These are phyloP conservation scores for Gossypium gossypioides DNA, from an alignment of 441 rosid species.

Conservation along the genomic window DNA sequence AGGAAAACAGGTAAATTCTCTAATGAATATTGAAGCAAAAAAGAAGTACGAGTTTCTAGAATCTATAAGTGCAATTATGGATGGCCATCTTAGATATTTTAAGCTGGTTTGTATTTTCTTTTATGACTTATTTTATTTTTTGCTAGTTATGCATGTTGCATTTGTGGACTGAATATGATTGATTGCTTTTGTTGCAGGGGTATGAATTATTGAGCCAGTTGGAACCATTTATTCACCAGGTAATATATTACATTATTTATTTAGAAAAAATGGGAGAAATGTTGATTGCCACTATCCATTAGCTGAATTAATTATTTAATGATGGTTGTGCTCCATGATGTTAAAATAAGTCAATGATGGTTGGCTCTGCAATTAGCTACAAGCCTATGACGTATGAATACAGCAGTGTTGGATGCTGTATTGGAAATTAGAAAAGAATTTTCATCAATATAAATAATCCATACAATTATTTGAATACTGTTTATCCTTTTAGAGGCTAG, in stretches of 20 bases:
- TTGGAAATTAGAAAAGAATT: not conserved
- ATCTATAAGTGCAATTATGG: conserved; percentile 87
- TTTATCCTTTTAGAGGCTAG: not conserved
- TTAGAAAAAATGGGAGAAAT: not conserved
- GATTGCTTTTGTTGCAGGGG: conserved; percentile 41
- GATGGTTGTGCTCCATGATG: not conserved
- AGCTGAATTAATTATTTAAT: not conserved
- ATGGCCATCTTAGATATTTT: conserved; percentile 82
- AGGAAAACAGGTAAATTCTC: conserved; percentile 76
- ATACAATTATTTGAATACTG: not conserved
- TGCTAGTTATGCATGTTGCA: not conserved
- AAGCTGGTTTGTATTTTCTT: conserved; percentile 49
- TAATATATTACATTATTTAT: conserved; percentile 13
- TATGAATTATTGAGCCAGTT: conserved; percentile 65
- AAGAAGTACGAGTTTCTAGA: conserved; percentile 90
- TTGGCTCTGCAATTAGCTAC: not conserved
- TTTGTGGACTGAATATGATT: conserved; percentile 6
- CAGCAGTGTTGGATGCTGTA: not conserved
- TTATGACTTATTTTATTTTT: conserved; percentile 3
- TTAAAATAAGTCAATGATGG: conserved; percentile 4
- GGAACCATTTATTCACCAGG: conserved; percentile 88
- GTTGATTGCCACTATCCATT: not conserved
- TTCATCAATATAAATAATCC: not conserved
- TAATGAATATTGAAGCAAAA: conserved; percentile 73
- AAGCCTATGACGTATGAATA: not conserved